Conservation (phyloP, 140 eudicot genomes). For the Cichorium intybus region DNA sequence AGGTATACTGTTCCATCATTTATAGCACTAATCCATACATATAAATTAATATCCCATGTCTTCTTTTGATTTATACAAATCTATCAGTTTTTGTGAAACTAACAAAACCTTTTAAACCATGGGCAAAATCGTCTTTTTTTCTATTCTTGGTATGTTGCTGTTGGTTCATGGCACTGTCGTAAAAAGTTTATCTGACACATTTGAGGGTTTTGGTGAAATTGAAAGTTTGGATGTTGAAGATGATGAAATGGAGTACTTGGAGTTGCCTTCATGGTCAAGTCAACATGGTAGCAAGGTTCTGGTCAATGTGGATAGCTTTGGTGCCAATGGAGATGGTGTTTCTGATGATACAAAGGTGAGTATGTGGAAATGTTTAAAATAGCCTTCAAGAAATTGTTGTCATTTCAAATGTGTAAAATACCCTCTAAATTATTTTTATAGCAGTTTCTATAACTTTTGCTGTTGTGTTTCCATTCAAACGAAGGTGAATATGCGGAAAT, state of each 20-base stretch:
- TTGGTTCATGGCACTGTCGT: conserved; percentile 39
- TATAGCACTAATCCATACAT: conserved; percentile 47
- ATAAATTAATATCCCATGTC: conserved; percentile 48
- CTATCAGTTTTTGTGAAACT: conserved; percentile 25
- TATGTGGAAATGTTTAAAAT: too few relatives aligned
- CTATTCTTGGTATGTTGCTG: conserved; percentile 40
- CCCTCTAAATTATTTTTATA: not conserved
- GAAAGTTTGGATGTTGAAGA: conserved; percentile 45
- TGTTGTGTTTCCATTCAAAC: not conserved
- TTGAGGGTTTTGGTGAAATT: conserved; percentile 31
- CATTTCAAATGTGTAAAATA: too few relatives aligned
- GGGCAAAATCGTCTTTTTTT: conserved; percentile 48
- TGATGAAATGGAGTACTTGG: conserved; percentile 43
- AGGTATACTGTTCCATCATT: conserved; percentile 38
- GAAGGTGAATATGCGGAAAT: not conserved
- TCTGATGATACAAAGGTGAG: conserved; percentile 70
- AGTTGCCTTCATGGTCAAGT: conserved; percentile 50
- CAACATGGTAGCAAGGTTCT: conserved; percentile 52
- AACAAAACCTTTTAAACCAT: conserved; percentile 37
- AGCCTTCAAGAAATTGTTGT: not conserved
- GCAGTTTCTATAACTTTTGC: not conserved
- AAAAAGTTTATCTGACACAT: conserved; percentile 33
- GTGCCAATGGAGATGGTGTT: conserved; percentile 88
- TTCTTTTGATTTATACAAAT: conserved; percentile 48
- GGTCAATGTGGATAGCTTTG: conserved; percentile 81